Evolutionary conservation across 495 filamentous ascomycete genomes (phyloP), one percentile per base, ranked within the genome.

Genomic region (Aspergillus carlsbadensis): DNA sequence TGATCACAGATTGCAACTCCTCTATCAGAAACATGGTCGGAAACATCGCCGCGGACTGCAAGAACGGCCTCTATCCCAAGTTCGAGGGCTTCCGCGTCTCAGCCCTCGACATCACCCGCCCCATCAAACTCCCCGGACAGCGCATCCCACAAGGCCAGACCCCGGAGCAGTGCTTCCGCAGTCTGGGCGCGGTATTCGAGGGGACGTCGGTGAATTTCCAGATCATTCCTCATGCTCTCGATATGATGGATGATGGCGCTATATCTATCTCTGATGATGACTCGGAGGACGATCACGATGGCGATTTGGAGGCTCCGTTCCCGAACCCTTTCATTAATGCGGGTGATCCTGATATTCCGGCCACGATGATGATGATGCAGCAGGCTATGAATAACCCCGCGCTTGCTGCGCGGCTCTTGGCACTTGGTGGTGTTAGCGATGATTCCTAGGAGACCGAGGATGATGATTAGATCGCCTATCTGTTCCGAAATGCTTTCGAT

Each of bases 1-100:
- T 41, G 5, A 59, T 70, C 24, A 45, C 56, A 22, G 62, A 70
- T 52, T 67, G 65, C 58, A 67, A 62, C 41, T 55, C 57, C 11
- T 65, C 68, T 10, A 52, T 67, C 29, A 36, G 47, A 1, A 49
- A 65, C 3, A 45, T 65, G 46, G 43, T 52, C 6, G 43, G 60
- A 29, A 48, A 63, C 13, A 56, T 70, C 44, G 68, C 64, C 5
- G 52, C 44, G n/a, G 66, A 65, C 20, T 47, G 26, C 21, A 56
- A 58, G 43, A 56, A 60, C 13, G 64, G 62, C 0, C 39, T 50
- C 4, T 65, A 65, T 18, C 68, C 64, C 7, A 21, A 52, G 1
- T 46, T 63, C 53, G 57, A 41, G 34, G n/a, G n/a, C n/a, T n/a
- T n/a, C n/a, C n/a, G n/a, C n/a, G 50, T 69, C 10, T 31, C 62